Evolutionary conservation across 1,284 basidiomycete species (phyloP).

Genomic region (Schizopora paradoxa): DNA sequence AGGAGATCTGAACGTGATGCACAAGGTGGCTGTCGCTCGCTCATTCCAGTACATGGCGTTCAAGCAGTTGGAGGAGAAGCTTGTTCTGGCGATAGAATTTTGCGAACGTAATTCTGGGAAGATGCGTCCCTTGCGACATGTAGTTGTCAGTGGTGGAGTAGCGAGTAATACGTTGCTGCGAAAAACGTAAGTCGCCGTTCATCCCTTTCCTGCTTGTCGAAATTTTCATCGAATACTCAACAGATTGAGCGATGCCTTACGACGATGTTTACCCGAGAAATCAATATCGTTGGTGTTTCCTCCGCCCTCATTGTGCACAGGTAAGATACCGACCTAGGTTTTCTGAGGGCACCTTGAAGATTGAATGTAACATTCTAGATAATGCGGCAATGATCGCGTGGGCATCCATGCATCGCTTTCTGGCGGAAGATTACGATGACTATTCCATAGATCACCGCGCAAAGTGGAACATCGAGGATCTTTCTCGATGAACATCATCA

Average conservation of each 20-base stretch:
- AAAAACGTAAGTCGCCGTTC: conserved; percentile 40
- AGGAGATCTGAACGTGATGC: conserved; percentile 13
- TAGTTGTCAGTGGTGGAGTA: conserved; percentile 88
- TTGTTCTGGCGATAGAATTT: conserved; percentile 53
- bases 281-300: conserved; percentile 54
- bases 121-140: conserved; percentile 40
- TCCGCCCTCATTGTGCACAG: conserved; percentile 76
- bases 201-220: no score
- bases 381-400: conserved; percentile 95
- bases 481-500: conserved; percentile 21
- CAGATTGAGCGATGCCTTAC: conserved; percentile 43
- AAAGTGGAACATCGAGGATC: conserved; percentile 69
- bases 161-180: conserved; percentile 77
- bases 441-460: conserved; percentile 53
- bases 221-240: background rate
- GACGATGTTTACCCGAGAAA: conserved; percentile 26
- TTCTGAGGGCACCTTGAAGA: conserved; percentile 5
- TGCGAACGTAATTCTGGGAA: conserved; percentile 26
- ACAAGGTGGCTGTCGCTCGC: conserved; percentile 49
- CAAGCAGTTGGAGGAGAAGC: conserved; percentile 70
- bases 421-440: conserved; percentile 58
- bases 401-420: conserved; percentile 79
- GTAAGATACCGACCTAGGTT: conserved; percentile 33
- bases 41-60: conserved; percentile 72
- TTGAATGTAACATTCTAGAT: conserved; percentile 43